Percentiles rank a stretch among this genome's conserved stretches.
These are phyloP conservation scores for Echinosophora koreensis DNA, from an alignment of 306 rosid genomes.

Conservation along the genomic window DNA sequence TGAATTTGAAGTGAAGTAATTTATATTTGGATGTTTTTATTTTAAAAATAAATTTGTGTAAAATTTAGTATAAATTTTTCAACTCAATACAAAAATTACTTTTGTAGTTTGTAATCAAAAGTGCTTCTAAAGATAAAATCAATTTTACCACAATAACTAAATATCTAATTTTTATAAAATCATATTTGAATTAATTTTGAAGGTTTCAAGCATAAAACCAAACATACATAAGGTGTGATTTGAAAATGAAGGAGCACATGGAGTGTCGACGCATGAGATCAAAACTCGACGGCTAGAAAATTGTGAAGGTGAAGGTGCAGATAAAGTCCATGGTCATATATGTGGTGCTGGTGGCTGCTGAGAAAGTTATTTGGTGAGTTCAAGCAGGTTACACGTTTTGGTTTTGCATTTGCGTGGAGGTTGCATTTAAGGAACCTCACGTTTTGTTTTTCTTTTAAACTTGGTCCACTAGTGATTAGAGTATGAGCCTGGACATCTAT, in stretches of 20 bases:
- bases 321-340: conserved; percentile 40
- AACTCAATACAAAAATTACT: no score
- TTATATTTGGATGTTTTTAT: no score
- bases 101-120: no score
- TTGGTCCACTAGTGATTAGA: conserved; percentile 37
- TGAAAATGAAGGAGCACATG: conserved; percentile 17
- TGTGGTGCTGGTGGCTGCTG: conserved; percentile 44
- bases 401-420: conserved; percentile 40
- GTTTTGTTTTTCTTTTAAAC: background rate
- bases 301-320: background rate
- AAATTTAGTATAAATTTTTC: no score
- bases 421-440: conserved; percentile 41
- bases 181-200: no score
- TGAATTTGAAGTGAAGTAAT: no score
- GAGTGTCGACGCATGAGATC: background rate
- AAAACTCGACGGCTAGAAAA: background rate
- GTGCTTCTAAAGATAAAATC: no score
- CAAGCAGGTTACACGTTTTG: background rate
- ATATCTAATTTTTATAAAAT: no score
- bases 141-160: no score
- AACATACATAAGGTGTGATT: background rate
- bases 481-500: conserved; percentile 14
- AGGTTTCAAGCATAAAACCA: no score
- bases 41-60: no score
- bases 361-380: conserved; percentile 30